A percentile compares a stretch with the other conserved stretches of the same genome.
These are phyloP conservation scores for Aspergillus cejpii DNA, from an alignment of 2,329 filamentous ascomycete genomes.

Conservation along the genomic window DNA sequence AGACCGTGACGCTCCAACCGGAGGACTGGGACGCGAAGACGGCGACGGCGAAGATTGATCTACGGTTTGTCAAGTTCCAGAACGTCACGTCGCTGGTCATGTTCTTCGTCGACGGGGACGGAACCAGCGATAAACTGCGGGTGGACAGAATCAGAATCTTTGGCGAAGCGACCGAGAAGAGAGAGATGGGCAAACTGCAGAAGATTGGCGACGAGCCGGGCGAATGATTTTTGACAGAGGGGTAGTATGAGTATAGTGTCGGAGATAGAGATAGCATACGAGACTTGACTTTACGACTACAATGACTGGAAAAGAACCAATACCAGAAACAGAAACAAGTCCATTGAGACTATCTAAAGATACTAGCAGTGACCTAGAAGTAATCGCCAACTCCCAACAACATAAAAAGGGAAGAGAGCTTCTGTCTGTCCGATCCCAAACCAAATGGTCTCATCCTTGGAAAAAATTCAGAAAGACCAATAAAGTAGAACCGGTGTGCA, in stretches of 20 bases:
- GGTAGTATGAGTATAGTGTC: too few relatives aligned
- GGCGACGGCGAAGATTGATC: conserved; percentile 62
- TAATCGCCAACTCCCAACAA: too few relatives aligned
- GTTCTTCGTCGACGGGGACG: conserved; percentile 82
- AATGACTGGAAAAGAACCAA: too few relatives aligned
- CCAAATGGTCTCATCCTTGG: conserved; percentile 42
- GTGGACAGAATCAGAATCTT: conserved; percentile 59
- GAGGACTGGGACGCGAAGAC: conserved; percentile 71
- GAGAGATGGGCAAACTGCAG: conserved; percentile 88
- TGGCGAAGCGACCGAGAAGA: conserved; percentile 84
- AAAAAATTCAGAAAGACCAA: conserved; percentile 41
- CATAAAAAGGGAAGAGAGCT: conserved; percentile 8
- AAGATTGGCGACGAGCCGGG: conserved; percentile 76
- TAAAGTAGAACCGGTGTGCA: conserved; percentile 59
- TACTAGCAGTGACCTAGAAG: neutral
- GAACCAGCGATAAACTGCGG: conserved; percentile 75
- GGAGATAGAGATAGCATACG: conserved; percentile 1
- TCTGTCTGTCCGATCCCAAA: conserved; percentile 52
- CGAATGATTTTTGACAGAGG: conserved; percentile 47
- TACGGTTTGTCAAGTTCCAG: conserved; percentile 97
- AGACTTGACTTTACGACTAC: neutral
- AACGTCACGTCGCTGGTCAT: conserved; percentile 79
- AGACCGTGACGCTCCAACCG: conserved; percentile 66
- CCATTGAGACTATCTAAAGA: conserved; percentile 1
- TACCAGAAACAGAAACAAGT: neutral